phyloP scores from a whole-genome alignment of 2,329 filamentous ascomycete species.

The Blastomyces gilchristii region DNA sequence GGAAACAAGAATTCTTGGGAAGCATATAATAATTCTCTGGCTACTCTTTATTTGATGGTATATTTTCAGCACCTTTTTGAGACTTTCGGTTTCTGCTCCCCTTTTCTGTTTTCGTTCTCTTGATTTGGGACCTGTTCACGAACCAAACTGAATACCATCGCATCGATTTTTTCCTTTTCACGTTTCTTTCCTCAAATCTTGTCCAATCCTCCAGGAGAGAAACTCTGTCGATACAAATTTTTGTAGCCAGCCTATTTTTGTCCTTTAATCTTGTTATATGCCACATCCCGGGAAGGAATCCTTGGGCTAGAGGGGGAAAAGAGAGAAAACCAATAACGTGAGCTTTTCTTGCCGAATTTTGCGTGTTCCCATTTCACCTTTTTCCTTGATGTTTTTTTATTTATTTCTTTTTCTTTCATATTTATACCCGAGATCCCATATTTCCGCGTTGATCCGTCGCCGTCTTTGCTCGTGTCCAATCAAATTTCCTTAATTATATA shows the following conservation, averaged over 20 bases:
- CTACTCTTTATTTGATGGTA: neutral
- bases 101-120: neutral
- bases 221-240: neutral
- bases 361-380: neutral
- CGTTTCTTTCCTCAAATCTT: neutral
- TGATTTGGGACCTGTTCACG: neutral
- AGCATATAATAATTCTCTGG: neutral
- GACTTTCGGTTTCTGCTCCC: neutral
- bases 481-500: neutral
- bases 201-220: neutral
- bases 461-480: neutral
- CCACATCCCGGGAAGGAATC: neutral
- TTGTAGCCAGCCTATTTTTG: neutral
- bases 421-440: neutral
- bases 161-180: neutral
- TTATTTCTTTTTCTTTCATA: neutral
- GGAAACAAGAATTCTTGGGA: slow-evolving; percentile 1
- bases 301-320: neutral
- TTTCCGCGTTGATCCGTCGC: neutral
- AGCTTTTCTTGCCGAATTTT: neutral
- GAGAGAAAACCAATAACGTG: neutral
- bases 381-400: too few species aligned
- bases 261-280: slow-evolving; percentile 1
- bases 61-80: neutral
- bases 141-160: neutral